Evolutionary conservation across 306 rosid genomes (phyloP).

Genomic region (Ziziphus jujuba): DNA sequence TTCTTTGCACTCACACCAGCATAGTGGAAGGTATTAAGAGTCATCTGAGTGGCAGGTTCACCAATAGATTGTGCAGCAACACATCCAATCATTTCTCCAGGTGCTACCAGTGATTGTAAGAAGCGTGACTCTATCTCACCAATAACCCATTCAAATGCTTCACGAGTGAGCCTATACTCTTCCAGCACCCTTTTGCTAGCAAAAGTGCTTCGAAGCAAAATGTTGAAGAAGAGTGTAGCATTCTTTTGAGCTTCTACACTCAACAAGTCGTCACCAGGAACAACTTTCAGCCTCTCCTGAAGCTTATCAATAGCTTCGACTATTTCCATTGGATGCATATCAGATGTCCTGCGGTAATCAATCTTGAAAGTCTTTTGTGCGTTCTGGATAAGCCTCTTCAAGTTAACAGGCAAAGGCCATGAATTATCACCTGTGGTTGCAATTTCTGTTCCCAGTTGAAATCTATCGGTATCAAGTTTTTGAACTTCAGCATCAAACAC

Average conservation of each 20-base stretch:
- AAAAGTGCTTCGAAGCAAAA: slow-evolving; percentile 92
- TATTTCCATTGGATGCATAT: slow-evolving; percentile 99
- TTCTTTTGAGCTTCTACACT: slow-evolving; percentile 98
- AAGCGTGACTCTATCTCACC: slow-evolving; percentile 98
- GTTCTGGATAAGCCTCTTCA: slow-evolving; percentile 97
- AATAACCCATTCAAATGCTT: slow-evolving; percentile 97
- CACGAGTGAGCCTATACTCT: slow-evolving; percentile 96
- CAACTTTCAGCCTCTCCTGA: slow-evolving; percentile 94
- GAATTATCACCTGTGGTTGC: slow-evolving; percentile 84
- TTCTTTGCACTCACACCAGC: slow-evolving; percentile 99
- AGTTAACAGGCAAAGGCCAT: slow-evolving; percentile 91
- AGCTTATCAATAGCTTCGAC: slow-evolving; percentile 99
- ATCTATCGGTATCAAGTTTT: slow-evolving; percentile 85
- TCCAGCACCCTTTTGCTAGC: slow-evolving; percentile 97
- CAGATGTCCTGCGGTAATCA: slow-evolving; percentile 91
- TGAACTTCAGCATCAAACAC: slow-evolving; percentile 96
- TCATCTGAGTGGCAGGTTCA: slow-evolving; percentile 99
- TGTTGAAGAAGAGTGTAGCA: slow-evolving; percentile 86
- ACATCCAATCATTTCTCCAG: slow-evolving; percentile 99
- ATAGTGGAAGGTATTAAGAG: slow-evolving; percentile 97
- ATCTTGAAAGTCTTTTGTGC: slow-evolving; percentile 95
- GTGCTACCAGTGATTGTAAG: slow-evolving; percentile 94
- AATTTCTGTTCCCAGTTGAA: slow-evolving; percentile 86
- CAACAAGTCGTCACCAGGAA: slow-evolving; percentile 89
- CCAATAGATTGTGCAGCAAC: slow-evolving; percentile 99